Evolutionary conservation across 352 stramenopile genomes (phyloP), one percentile per base, ranked within the genome.

Genomic region (Pythium plurisporium): DNA sequence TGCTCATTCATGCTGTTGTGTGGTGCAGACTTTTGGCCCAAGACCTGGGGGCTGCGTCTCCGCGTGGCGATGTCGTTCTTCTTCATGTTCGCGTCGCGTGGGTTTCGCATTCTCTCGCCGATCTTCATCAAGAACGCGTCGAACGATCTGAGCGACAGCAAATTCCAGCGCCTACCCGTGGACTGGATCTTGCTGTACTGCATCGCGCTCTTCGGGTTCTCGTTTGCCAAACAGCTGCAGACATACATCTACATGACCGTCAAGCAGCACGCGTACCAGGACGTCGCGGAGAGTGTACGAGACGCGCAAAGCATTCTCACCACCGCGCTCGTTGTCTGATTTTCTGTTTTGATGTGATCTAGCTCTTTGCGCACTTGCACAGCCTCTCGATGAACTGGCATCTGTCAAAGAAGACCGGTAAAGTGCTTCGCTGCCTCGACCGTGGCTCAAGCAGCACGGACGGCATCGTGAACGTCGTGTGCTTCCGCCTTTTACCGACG

Each of bases 301-400:
- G 19, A 15, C 7, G n/a, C n/a, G n/a, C n/a, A n/a, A n/a, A n/a
- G n/a, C n/a, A n/a, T n/a, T n/a, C n/a, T n/a, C n/a, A n/a, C n/a
- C n/a, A n/a, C n/a, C n/a, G n/a, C n/a, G n/a, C n/a, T n/a, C n/a
- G n/a, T n/a, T n/a, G n/a, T n/a, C n/a, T n/a, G n/a, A n/a, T 52
- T 20, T 36, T 25, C n/a, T 59, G 17, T 37, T 5, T 47, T 41
- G 23, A 31, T 49, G 26, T 34, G 9, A 9, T 25, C 23, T 52
- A 87, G 79, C 83, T 94, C 20, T 99, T 99, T 73, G 74, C 66
- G 11, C 95, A 99, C 70, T 61, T 99, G 23, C 95, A 98, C 64
- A 84, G 59, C n/a, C 74, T 99, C 10, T 98, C 86, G 51, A 89
- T 99, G 62, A 94, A 99, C 78, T 99, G 95, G 77, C 95, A 99